These are phyloP conservation scores for Verticillium nonalfalfae DNA, from an alignment of 2,329 filamentous ascomycete genomes.

Conservation along the genomic window DNA sequence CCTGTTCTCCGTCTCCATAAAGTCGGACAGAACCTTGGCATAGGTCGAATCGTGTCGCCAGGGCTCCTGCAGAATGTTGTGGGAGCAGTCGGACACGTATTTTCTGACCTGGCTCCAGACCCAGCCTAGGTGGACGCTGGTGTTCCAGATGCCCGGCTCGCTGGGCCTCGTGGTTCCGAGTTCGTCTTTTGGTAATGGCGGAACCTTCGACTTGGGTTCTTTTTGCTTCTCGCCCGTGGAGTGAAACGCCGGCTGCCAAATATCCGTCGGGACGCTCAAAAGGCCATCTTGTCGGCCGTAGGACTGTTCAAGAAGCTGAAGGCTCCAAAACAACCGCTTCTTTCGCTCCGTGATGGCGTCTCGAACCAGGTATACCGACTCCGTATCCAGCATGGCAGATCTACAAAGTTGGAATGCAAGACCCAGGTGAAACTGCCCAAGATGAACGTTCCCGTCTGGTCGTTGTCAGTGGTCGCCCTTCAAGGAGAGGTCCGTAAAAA, in stretches of 20 bases:
- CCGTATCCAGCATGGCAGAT: conserved; percentile 40
- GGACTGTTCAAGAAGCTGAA: conserved; percentile 41
- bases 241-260: conserved; percentile 28
- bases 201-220: conserved; percentile 24
- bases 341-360: conserved; percentile 34
- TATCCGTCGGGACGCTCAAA: conserved; percentile 32
- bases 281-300: conserved; percentile 41
- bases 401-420: conserved; percentile 43
- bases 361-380: conserved; percentile 27
- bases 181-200: conserved; percentile 35
- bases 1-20: conserved; percentile 42
- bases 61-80: conserved; percentile 39
- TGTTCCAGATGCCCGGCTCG: conserved; percentile 44
- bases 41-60: conserved; percentile 47
- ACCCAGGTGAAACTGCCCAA: conserved; percentile 43
- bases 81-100: conserved; percentile 41
- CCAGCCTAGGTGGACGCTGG: conserved; percentile 41
- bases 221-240: conserved; percentile 14
- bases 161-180: conserved; percentile 30
- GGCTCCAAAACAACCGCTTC: conserved; percentile 43
- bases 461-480: conserved; percentile 2
- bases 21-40: conserved; percentile 40
- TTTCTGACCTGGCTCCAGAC: conserved; percentile 40
- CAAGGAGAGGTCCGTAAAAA: too few species aligned
- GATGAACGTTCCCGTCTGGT: conserved; percentile 38